These are phyloP conservation scores for Phialophora chinensis DNA, from an alignment of 2,329 filamentous ascomycete species.

Conservation along the genomic window DNA sequence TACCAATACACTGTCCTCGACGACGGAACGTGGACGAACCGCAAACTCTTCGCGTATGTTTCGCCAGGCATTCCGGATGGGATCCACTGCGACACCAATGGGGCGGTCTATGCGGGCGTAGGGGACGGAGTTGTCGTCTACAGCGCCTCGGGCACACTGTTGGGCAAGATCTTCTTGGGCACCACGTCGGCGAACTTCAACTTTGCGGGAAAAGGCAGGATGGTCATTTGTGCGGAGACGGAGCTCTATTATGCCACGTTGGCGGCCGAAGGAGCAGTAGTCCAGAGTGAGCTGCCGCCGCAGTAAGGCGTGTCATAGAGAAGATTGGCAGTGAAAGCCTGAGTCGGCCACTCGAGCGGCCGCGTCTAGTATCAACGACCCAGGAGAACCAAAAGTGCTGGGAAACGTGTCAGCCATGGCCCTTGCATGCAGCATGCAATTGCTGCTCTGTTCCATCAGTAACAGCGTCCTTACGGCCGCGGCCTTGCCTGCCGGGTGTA, in stretches of 20 bases:
- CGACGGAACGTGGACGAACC: constrained; percentile 46
- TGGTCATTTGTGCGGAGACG: constrained; percentile 36
- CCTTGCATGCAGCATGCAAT: not conserved
- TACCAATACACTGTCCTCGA: constrained; percentile 35
- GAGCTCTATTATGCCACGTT: constrained; percentile 35
- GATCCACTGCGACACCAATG: constrained; percentile 58
- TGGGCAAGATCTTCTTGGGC: constrained; percentile 62
- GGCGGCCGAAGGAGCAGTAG: constrained; percentile 30
- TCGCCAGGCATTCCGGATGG: constrained; percentile 55
- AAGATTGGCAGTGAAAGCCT: not conserved
- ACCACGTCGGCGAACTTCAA: constrained; percentile 42
- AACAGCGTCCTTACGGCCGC: not conserved
- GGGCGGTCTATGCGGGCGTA: constrained; percentile 63
- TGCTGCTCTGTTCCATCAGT: not conserved
- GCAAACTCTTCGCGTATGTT: constrained; percentile 60
- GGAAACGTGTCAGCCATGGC: not conserved
- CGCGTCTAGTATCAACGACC: not conserved
- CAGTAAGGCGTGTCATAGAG: not conserved
- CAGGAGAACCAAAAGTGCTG: not conserved
- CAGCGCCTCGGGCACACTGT: constrained; percentile 55
- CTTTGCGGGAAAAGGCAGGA: constrained; percentile 35
- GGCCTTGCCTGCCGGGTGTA: not conserved
- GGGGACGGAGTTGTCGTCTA: constrained; percentile 63
- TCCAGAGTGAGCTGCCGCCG: constrained; percentile 32
- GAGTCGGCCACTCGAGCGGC: not conserved